Base-by-base conservation (phyloP, 1,284 basidiomycete genomes). In the Trichosporon sp. region DNA sequence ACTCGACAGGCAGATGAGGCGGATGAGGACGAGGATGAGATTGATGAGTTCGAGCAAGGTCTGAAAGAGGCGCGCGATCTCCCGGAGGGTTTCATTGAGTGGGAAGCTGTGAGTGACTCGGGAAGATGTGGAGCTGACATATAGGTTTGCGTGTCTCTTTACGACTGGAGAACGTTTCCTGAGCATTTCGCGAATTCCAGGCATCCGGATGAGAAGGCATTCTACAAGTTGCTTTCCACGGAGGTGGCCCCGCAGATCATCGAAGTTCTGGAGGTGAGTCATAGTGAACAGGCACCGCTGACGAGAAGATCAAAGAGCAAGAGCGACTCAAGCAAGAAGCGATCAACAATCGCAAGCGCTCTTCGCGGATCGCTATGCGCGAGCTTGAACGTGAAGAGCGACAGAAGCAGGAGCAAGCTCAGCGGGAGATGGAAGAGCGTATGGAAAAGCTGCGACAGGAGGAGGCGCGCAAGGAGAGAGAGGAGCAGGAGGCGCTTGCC, bases 331-430 rank as follows among this genome's bases (percentile, higher is more conserved):
- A 81, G 59, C 80, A 84, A 64, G 74, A 79, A 34, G 81, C 81
- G 1, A 70, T 83, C 59, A 76, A 78, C 63, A 81, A 81, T 64
- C 80, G 83, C 13, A 84, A 84, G 71, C 80, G 83, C 25, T 83
- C 83, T 23, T 81, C 81, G 19, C 81, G 83, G 19, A 81, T 85
- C 59, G 82, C 82, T 0, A 77, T 80, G 52, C 77, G 80, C 29
- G 84, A 84, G 69, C 76, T 82, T 4, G 82, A 83, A 65, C 70
- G 73, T n/a, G 83, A 83, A 56, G 83, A 82, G 62, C 67, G 71
- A 6, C 62, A 78, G 4, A 72, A 80, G 6, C 75, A 76, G n/a
- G 78, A 79, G 52, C 65, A 71, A 2, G 81, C 80, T n/a, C 72
- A 77, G 58, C 71, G 68, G 14, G 80, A 75, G 70, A 81, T 81